A percentile compares a stretch with the other conserved stretches of the same genome.
Evolutionary conservation across 306 rosid species (phyloP).

Genomic region (Vigna nakashimae): DNA sequence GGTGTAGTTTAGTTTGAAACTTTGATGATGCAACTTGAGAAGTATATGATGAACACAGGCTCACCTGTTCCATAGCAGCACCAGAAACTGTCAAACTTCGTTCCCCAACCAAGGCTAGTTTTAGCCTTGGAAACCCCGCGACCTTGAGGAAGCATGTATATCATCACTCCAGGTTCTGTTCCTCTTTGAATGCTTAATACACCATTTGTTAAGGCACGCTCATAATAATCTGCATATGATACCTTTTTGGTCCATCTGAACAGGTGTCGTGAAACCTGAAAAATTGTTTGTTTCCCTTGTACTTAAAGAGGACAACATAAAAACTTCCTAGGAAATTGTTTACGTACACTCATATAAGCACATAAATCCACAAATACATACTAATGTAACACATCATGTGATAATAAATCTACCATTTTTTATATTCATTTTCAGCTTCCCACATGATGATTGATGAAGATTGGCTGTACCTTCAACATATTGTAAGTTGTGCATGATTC

Average conservation of each 20-base stretch:
- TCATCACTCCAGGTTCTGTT: constrained; percentile 79
- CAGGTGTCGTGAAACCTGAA: constrained; percentile 74
- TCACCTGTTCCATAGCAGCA: constrained; percentile 90
- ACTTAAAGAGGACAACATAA: not conserved
- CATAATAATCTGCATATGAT: constrained; percentile 76
- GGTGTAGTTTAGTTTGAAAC: constrained; percentile 10
- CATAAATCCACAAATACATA: not conserved
- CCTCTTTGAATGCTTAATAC: constrained; percentile 81
- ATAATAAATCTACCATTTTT: not conserved
- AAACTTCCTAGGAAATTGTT: too few relatives aligned
- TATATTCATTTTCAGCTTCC: not conserved
- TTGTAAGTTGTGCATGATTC: constrained; percentile 85
- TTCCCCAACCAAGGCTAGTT: constrained; percentile 73
- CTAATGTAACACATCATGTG: not conserved
- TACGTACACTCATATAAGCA: not conserved
- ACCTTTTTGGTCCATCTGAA: constrained; percentile 78
- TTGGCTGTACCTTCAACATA: constrained; percentile 72
- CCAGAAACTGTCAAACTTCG: constrained; percentile 62
- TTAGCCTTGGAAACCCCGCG: constrained; percentile 68
- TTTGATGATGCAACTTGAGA: constrained; percentile 9
- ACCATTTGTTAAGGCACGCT: constrained; percentile 81
- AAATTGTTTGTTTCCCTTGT: constrained; percentile 1
- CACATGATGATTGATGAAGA: constrained; percentile 11
- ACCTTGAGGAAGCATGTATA: constrained; percentile 76
- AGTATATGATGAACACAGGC: not conserved